Evolutionary conservation across 1,139 yeast species (phyloP), one percentile per base, ranked within the genome.

Genomic region (Saccharomyces hybrid): DNA sequence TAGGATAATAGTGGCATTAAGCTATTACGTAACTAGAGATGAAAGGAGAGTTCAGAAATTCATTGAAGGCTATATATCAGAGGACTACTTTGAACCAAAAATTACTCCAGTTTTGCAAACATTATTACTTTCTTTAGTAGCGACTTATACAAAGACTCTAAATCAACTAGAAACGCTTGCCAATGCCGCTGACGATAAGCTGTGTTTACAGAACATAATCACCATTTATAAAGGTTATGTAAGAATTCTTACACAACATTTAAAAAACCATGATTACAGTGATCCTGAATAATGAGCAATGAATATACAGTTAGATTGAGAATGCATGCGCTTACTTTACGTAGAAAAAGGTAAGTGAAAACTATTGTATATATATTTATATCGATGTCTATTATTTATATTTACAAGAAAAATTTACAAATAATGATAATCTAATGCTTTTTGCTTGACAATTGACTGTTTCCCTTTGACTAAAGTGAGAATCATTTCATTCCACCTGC

Each of bases 1-100:
- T 67, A 73, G 97, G 52, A 81, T 90, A 0, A 83, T 83, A 57
- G 82, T 91, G 2, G 96, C 90, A 0, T 68, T 89, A 41, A 89
- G 95, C 42, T 53, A 64, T 14, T 48, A 54, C 13, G 56, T 53
- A 1, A 61, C 68, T 0, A 53, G 58, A 42, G 70, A 68, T 53
- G 55, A 50, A 41, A 55, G 57, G 48, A 57, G 63, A 38, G 63
- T 68, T 0, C 60, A 57, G 27, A 66, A 65, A 52, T 59, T 68
- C 47, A 61, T 66, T 41, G 25, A 54, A n/a, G 71, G 71, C 0
- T 61, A 55, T 48, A 59, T 67, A 5, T 54, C 69, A 2, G 71
- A 68, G 50, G 66, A 64, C 13, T 65, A 52, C 48, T 68, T 68
- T 47, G 44, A 47, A 9, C 59, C 62, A 3, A 57, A 56, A 38